Conservation (phyloP, 164 flowering plant genomes). For the Nelumbo lutea region DNA sequence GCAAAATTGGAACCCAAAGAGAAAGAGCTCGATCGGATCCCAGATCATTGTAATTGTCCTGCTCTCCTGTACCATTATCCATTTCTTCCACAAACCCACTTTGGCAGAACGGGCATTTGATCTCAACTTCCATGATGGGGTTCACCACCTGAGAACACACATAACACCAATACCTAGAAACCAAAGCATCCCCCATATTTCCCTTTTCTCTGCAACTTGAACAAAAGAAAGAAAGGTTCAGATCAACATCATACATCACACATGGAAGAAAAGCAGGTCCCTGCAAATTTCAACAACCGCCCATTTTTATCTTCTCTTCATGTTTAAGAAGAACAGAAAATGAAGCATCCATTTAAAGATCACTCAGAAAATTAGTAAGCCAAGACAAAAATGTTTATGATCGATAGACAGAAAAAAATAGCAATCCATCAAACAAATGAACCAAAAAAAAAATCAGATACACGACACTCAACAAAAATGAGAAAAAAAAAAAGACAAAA, state of each 20-base stretch:
- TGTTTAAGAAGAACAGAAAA: neutral
- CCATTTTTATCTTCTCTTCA: neutral
- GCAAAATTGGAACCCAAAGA: conserved; percentile 79
- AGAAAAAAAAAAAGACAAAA: neutral
- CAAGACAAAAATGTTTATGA: neutral
- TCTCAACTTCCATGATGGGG: conserved; percentile 60
- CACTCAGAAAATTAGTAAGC: neutral
- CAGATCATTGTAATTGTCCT: conserved; percentile 20
- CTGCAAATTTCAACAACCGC: neutral
- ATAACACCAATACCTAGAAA: conserved; percentile 71
- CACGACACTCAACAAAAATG: neutral
- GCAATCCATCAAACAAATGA: too few species aligned
- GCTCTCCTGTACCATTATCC: conserved; percentile 16
- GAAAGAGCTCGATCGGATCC: conserved; percentile 61
- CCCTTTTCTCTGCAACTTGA: neutral
- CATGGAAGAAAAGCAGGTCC: neutral
- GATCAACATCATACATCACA: neutral
- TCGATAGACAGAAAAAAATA: neutral
- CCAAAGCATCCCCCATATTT: conserved; percentile 52
- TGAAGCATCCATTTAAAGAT: neutral
- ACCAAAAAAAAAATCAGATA: neutral
- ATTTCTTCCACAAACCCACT: conserved; percentile 78
- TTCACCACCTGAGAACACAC: conserved; percentile 60
- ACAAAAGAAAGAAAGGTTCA: conserved; percentile 8
- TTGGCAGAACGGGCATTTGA: conserved; percentile 70